Conservation (phyloP, 352 stramenopile species). For the Phytophthora citrophthora region DNA sequence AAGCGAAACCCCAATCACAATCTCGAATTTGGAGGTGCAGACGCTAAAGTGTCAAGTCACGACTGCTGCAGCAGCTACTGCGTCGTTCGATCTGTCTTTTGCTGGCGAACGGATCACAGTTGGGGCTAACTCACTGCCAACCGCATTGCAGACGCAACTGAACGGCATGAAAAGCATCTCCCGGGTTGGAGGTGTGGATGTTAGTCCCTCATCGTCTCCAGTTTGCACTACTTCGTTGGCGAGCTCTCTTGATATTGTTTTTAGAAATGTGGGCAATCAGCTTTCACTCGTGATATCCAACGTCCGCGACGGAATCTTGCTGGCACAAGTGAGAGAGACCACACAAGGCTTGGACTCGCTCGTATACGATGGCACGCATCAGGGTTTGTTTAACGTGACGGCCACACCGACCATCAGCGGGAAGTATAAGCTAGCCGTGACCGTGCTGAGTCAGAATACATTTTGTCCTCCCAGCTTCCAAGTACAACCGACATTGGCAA, state of each 20-base stretch:
- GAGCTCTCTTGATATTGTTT: conserved; percentile 53
- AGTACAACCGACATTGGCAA: conserved; percentile 82
- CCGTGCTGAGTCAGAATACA: conserved; percentile 50
- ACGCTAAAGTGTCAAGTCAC: conserved; percentile 60
- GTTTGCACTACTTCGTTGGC: conserved; percentile 33
- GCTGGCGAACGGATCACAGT: conserved; percentile 43
- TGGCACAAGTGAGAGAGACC: conserved; percentile 51
- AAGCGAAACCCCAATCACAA: conserved; percentile 39
- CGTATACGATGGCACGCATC: conserved; percentile 58
- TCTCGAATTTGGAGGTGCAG: conserved; percentile 71
- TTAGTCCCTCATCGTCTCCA: conserved; percentile 43
- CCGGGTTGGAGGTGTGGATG: conserved; percentile 54
- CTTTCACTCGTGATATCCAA: conserved; percentile 43
- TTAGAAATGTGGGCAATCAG: conserved; percentile 55
- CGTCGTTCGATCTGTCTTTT: conserved; percentile 66
- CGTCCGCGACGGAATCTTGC: conserved; percentile 57
- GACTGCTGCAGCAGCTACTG: conserved; percentile 21
- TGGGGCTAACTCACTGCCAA: conserved; percentile 37
- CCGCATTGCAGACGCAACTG: conserved; percentile 50
- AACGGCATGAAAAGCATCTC: conserved; percentile 54
- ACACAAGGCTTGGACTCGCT: conserved; percentile 80
- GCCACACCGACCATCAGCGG: conserved; percentile 87
- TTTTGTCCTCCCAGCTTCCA: conserved; percentile 80
- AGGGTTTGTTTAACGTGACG: conserved; percentile 82
- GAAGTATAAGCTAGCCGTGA: conserved; percentile 64